These are phyloP conservation scores for Diospyros lotus DNA, from an alignment of 148 eudicot species.

Conservation along the genomic window DNA sequence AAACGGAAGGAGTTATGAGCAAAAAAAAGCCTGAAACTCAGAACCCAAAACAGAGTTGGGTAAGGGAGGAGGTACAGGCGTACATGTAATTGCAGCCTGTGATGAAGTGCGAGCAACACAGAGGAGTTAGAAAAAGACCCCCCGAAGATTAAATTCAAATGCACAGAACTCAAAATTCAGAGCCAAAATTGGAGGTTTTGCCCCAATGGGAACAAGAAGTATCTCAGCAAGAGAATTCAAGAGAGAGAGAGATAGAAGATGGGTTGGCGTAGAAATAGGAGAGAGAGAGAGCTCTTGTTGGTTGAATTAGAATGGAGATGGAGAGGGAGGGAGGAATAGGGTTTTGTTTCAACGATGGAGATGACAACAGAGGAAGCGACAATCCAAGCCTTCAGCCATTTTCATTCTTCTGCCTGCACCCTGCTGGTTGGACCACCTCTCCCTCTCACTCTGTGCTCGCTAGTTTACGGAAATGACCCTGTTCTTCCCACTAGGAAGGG, in stretches of 20 bases:
- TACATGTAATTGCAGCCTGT: background rate
- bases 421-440: too few species aligned
- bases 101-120: slow-evolving; percentile 2
- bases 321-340: slow-evolving; percentile 6
- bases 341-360: slow-evolving; percentile 13
- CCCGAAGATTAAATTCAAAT: slow-evolving; percentile 2
- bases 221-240: slow-evolving; percentile 3
- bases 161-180: slow-evolving; percentile 26
- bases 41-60: too few species aligned
- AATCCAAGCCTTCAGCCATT: slow-evolving; percentile 24
- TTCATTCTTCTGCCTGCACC: slow-evolving; percentile 19
- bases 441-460: too few species aligned
- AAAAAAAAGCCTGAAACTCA: too few species aligned
- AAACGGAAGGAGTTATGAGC: too few species aligned
- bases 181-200: slow-evolving; percentile 24
- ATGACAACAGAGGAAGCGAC: slow-evolving; percentile 44
- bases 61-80: background rate
- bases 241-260: slow-evolving; percentile 19
- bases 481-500: background rate
- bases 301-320: slow-evolving; percentile 16
- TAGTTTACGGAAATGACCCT: slow-evolving; percentile 37
- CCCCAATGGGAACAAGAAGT: slow-evolving; percentile 10
- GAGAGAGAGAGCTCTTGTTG: slow-evolving; percentile 18
- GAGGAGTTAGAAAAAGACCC: background rate
- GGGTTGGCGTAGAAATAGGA: slow-evolving; percentile 31